Evolutionary conservation across 768 basidiomycete genomes (phyloP).

Genomic region (Hericium coralloides): DNA sequence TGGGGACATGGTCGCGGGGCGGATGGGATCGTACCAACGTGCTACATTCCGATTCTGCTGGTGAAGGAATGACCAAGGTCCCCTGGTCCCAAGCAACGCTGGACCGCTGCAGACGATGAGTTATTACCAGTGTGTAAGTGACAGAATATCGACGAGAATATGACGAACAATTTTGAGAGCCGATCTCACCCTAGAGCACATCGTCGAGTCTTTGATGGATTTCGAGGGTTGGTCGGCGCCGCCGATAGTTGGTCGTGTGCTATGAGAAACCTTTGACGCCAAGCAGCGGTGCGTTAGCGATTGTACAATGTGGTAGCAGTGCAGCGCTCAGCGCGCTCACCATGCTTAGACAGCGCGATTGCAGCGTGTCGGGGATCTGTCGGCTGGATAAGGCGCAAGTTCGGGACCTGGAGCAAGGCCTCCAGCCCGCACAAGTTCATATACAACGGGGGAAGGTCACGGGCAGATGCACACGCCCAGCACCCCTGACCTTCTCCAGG

Average conservation of each 20-base stretch:
- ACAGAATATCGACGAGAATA: background rate
- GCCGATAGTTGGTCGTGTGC: background rate
- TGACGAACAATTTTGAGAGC: background rate
- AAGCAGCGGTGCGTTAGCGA: background rate
- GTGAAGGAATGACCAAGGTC: slow-evolving; percentile 10
- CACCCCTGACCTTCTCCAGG: background rate
- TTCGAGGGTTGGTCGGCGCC: background rate
- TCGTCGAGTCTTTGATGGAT: background rate
- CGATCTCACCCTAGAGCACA: background rate
- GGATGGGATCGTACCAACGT: slow-evolving; percentile 18
- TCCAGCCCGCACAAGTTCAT: background rate
- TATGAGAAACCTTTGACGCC: background rate
- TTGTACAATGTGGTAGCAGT: background rate
- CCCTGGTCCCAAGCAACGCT: background rate
- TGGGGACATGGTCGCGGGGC: background rate
- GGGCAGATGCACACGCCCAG: background rate
- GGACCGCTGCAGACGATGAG: background rate
- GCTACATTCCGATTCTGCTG: slow-evolving; percentile 20
- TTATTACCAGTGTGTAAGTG: no score
- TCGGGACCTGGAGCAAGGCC: background rate
- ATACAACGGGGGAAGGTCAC: background rate
- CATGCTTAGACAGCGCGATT: background rate
- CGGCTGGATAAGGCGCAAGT: background rate
- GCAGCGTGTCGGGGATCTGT: slow-evolving; percentile 1
- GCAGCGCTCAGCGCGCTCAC: background rate